phyloP scores from a whole-genome alignment of 257 asterid genomes.

The Solanum chmielewskii region DNA sequence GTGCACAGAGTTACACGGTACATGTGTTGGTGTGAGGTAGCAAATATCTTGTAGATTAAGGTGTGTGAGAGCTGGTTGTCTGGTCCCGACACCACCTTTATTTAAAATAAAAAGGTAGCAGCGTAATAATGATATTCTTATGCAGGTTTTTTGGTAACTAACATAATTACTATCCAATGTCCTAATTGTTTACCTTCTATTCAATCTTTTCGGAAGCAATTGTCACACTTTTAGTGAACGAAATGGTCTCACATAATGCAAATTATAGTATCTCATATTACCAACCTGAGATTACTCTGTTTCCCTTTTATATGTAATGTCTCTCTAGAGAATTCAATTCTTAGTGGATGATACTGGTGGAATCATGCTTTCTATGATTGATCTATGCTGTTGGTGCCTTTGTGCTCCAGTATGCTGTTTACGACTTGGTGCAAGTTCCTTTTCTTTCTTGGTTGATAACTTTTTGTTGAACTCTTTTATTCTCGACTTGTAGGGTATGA shows the following conservation, averaged over 20 bases:
- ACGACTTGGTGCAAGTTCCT: background rate
- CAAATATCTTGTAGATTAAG: background rate
- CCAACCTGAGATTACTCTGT: background rate
- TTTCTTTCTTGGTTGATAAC: constrained; percentile 1
- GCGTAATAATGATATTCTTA: background rate
- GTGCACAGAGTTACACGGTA: background rate
- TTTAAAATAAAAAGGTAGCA: background rate
- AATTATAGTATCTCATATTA: background rate
- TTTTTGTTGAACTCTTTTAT: background rate
- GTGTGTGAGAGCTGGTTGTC: background rate
- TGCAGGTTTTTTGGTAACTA: background rate
- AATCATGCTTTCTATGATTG: background rate
- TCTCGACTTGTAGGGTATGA: constrained; percentile 73
- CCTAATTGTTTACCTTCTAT: background rate
- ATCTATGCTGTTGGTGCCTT: background rate
- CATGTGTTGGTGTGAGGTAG: background rate
- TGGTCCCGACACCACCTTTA: background rate
- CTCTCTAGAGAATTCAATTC: background rate
- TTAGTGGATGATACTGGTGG: background rate
- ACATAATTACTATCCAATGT: background rate
- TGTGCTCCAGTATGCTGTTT: background rate
- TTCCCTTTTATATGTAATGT: background rate
- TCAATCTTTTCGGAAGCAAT: background rate
- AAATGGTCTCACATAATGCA: background rate
- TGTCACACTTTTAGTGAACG: background rate